Conservation (phyloP, 192 early-diverging fungal genomes). For the Neocallimastix lanati region DNA sequence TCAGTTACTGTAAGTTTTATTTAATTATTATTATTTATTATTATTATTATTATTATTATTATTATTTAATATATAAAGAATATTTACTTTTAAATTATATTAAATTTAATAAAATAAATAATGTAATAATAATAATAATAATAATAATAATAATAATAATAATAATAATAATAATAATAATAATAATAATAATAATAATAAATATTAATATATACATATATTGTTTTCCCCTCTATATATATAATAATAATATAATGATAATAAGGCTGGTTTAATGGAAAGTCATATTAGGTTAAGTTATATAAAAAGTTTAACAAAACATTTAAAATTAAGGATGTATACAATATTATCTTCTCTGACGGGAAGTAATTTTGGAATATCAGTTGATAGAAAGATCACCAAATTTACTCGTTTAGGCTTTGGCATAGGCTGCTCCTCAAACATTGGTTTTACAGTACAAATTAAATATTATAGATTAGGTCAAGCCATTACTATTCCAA, state of each 20-base stretch:
- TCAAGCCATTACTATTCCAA: constrained; percentile 43
- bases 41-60: no score
- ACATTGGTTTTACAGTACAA: constrained; percentile 35
- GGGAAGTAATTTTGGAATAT: constrained; percentile 24
- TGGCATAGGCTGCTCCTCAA: constrained; percentile 36
- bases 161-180: no score
- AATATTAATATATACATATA: no score
- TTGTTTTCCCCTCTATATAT: no score
- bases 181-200: no score
- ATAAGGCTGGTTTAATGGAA: neutral
- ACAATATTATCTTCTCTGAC: constrained; percentile 16
- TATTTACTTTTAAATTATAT: no score
- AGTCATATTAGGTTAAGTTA: neutral
- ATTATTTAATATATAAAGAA: no score
- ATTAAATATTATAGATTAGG: constrained; percentile 42
- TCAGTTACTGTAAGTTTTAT: neutral
- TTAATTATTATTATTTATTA: no score
- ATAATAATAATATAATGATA: no score
- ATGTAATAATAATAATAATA: no score
- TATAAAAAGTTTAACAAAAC: neutral
- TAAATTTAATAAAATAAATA: no score
- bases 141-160: no score
- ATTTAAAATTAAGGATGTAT: neutral
- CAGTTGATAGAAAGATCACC: constrained; percentile 31
- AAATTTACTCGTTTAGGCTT: constrained; percentile 31